Evolutionary conservation across 2,329 filamentous ascomycete species (phyloP).

Genomic region (Tolypocladium guangdongense): DNA sequence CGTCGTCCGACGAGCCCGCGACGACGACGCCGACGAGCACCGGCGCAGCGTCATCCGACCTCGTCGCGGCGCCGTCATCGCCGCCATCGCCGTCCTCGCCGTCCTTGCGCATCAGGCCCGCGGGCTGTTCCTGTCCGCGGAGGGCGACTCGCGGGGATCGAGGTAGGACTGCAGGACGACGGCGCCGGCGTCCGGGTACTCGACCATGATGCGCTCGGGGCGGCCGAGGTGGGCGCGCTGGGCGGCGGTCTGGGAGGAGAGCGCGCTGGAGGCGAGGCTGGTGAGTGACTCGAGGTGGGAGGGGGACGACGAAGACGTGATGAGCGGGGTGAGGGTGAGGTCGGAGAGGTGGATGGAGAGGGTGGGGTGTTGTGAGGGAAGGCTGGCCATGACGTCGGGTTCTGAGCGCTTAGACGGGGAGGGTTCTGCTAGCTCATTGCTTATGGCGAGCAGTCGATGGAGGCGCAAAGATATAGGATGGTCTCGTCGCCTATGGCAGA

Average conservation of each 20-base stretch:
- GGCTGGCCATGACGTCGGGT: constrained; percentile 21
- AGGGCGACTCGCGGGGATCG: constrained; percentile 21
- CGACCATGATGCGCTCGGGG: constrained; percentile 47
- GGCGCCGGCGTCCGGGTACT: constrained; percentile 34
- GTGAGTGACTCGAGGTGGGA: constrained; percentile 39
- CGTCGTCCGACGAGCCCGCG: constrained; percentile 34
- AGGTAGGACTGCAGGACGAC: constrained; percentile 36
- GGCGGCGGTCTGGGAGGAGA: constrained; percentile 41
- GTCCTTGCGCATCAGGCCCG: constrained; percentile 2
- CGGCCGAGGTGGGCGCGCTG: constrained; percentile 40
- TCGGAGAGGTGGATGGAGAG: constrained; percentile 48
- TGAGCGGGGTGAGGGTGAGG: constrained; percentile 43
- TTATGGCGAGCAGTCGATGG: not conserved
- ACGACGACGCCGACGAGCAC: constrained; percentile 45
- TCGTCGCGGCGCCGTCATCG: constrained; percentile 6
- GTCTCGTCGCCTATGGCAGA: not conserved
- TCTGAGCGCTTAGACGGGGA: not conserved
- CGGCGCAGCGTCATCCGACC: constrained; percentile 29
- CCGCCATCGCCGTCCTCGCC: constrained; percentile 5
- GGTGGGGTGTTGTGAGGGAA: constrained; percentile 37
- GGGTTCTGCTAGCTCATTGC: not conserved
- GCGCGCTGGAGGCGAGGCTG: constrained; percentile 38
- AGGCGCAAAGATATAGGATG: not conserved
- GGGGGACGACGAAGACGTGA: constrained; percentile 37
- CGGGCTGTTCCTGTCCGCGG: constrained; percentile 3